A percentile compares a stretch with the other conserved stretches of the same genome.
Conservation (phyloP, 2,329 filamentous ascomycete species). For the Alternaria postmessia region DNA sequence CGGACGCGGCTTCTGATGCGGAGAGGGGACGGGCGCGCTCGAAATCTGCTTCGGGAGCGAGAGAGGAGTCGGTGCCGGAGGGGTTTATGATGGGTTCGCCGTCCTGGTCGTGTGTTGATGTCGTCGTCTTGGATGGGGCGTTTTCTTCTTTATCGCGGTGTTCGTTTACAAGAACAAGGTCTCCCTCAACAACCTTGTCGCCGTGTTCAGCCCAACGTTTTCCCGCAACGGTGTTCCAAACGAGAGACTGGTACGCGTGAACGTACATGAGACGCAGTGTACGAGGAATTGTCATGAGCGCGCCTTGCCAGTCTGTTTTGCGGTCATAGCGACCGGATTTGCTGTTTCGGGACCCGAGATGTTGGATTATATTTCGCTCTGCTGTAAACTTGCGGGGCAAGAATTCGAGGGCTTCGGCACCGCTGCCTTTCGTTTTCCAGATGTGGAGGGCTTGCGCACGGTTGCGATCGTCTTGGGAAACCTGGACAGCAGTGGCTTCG, state of each 20-base stretch:
- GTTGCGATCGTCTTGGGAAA: constrained; percentile 77
- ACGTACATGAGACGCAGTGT: constrained; percentile 93
- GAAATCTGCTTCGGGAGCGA: constrained; percentile 64
- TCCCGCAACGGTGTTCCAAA: constrained; percentile 90
- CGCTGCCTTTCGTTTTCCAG: constrained; percentile 71
- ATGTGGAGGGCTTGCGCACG: constrained; percentile 80
- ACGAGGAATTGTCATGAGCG: constrained; percentile 79
- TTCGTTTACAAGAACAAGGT: constrained; percentile 76
- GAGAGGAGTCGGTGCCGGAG: constrained; percentile 63
- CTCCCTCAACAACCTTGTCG: constrained; percentile 77
- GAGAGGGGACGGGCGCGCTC: constrained; percentile 77
- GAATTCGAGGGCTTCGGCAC: constrained; percentile 67
- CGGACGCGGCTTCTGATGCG: constrained; percentile 78
- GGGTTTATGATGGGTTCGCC: constrained; percentile 73
- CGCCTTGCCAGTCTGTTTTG: constrained; percentile 78
- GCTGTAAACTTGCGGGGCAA: constrained; percentile 84
- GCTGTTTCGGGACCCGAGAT: constrained; percentile 64
- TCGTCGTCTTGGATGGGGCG: constrained; percentile 38
- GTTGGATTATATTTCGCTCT: constrained; percentile 79
- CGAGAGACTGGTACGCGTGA: constrained; percentile 92
- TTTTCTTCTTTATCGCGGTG: constrained; percentile 57
- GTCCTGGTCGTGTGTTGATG: constrained; percentile 60
- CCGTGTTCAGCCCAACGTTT: constrained; percentile 82
- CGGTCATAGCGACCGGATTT: constrained; percentile 57
- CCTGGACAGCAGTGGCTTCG: constrained; percentile 54